Evolutionary conservation across 768 basidiomycete species (phyloP), one percentile per base, ranked within the genome.

Genomic region (Amylocystis lapponica): DNA sequence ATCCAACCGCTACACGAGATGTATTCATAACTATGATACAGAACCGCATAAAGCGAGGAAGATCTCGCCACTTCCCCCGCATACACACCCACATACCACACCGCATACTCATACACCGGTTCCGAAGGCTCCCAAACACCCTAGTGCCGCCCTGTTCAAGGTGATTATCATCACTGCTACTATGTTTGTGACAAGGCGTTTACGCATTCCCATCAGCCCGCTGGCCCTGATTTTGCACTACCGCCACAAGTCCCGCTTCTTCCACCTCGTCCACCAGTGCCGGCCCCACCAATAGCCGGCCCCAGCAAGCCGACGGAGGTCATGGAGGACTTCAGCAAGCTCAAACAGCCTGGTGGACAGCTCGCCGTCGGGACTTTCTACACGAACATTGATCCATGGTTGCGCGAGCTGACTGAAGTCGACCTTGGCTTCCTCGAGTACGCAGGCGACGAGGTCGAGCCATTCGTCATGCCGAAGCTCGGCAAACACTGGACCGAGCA

Each of bases 381-480:
- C 64, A 71, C 83, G 20, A 85, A 81, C 55, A 79, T 95, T 35
- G 95, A 97, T 56, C 86, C 88, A 10, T 99, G 87, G 71, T 70
- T 94, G 56, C 82, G 93, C 39, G 78, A 79, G 19, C 81, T 97
- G 33, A 85, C 85, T 49, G 96, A 98, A 64, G 96, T 98, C 63
- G 96, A 99, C 58, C 68, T 98, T 22, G 95, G 95, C 3, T 94
- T 92, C 63, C 72, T 99, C 40, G 86, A 90, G 47, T 87, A 87
- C 55, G 83, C 83, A 10, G 87, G 78, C n/a, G 93, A 97, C 55
- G 93, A 96, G 48, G 71, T 88, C 8, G 88, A 92, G 45, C 85
- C 90, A 0, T 96, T 79, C 55, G 64, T 90, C 26, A 78, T 94
- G 65, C 95, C 95, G 22, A 78, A 84, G 43, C 75, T 96, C 1